Evolutionary conservation across 805 yeast species (phyloP), one percentile per base, ranked within the genome.

Genomic region (Maudiozyma bulderi): DNA sequence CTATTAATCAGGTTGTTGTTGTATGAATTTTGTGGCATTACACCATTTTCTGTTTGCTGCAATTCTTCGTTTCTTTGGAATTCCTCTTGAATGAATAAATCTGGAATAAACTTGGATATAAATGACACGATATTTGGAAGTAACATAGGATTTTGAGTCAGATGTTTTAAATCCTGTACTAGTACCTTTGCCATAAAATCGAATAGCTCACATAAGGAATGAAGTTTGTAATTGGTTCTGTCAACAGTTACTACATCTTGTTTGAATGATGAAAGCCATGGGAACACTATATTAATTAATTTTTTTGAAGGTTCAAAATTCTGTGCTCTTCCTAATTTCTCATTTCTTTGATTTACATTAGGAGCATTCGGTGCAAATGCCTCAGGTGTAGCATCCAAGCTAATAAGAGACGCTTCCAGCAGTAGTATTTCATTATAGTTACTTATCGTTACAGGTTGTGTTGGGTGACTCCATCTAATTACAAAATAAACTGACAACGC

Each of bases 181-280:
- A 62, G 51, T 3, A 59, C 52, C 26, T 50, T 55, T 2, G 60
- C 68, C 47, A 65, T 50, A 45, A 60, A 65, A 43, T 65, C 63
- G 41, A 65, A 65, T 40, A 65, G 46, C 51, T 65, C 69, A 42
- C 59, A 56, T 14, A 65, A 50, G 2, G 68, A 62, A 47, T 60
- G 59, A 42, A 65, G 44, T 45, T 58, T 58, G 51, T 65, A 65
- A 47, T 64, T 65, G 6, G 66, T 59, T 43, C 67, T 57, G 47
- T 64, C 68, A 9, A 54, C 47, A 6, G 56, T 41, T 39, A 54
- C 46, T 44, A 62, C 51, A 43, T 65, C 68, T 45, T 57, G 54
- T 46, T 56, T 58, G 43, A 65, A 51, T 10, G 53, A 48, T 11
- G 57, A 49, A 31, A 65, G 52, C 69, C 69, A 65, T 3, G 68